phyloP scores from a whole-genome alignment of 352 stramenopile genomes.

The Globisporangium nunn region DNA sequence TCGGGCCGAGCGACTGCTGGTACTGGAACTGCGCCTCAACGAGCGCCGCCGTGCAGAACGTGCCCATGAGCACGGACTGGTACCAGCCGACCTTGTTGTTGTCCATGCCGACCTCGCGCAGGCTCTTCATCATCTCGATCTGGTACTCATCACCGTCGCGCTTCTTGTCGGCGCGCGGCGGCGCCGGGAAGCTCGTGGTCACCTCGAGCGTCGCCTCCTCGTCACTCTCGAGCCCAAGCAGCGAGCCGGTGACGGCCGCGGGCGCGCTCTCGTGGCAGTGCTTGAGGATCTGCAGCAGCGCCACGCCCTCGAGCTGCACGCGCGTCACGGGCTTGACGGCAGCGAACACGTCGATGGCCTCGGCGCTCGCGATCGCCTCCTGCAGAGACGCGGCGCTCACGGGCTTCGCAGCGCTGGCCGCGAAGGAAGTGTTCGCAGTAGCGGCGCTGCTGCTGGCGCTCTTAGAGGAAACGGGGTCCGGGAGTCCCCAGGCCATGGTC shows the following conservation, averaged over 20 bases:
- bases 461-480: slow-evolving; percentile 19
- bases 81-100: slow-evolving; percentile 99
- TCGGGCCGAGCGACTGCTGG: slow-evolving; percentile 95
- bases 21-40: slow-evolving; percentile 96
- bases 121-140: slow-evolving; percentile 99
- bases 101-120: slow-evolving; percentile 97
- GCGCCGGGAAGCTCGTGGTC: slow-evolving; percentile 97
- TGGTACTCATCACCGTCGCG: slow-evolving; percentile 92
- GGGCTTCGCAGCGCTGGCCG: slow-evolving; percentile 4
- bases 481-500: slow-evolving; percentile 58
- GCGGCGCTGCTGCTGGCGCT: slow-evolving; percentile 9
- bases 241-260: slow-evolving; percentile 90
- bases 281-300: slow-evolving; percentile 95
- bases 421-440: not conserved
- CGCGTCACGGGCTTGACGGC: slow-evolving; percentile 50
- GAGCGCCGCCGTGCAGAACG: slow-evolving; percentile 92
- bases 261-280: slow-evolving; percentile 96
- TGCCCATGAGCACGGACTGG: slow-evolving; percentile 95
- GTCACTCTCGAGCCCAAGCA: slow-evolving; percentile 93
- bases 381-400: slow-evolving; percentile 12
- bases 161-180: slow-evolving; percentile 69
- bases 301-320: slow-evolving; percentile 77
- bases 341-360: slow-evolving; percentile 70
- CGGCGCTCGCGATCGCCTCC: slow-evolving; percentile 16
- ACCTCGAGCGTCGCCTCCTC: slow-evolving; percentile 87